Evolutionary conservation across 2,329 filamentous ascomycete genomes (phyloP), one percentile per base, ranked within the genome.

Genomic region (Fusarium sp.): DNA sequence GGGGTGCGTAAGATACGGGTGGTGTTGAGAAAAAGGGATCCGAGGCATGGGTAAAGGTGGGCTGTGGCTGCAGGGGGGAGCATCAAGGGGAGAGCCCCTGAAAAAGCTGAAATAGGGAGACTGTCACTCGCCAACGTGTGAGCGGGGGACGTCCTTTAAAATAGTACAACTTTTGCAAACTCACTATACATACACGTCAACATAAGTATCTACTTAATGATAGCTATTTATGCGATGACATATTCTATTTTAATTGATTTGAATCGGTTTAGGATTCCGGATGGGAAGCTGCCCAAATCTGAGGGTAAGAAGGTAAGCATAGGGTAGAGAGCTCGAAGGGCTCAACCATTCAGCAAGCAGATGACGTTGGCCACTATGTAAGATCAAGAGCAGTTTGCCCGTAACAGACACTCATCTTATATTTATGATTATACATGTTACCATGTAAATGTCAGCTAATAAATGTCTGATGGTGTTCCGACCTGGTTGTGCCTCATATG

Each of bases 11-110:
- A 50, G 31, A 50, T 31, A 56, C 44, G 60, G 56, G 45, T 73
- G 71, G 59, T 72, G 70, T 69, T 73, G 56, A 59, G 58, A 62
- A 73, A 72, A 65, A 71, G 72, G 63, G 68, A 62, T 62, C 65
- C 53, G 67, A 68, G 71, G 60, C 57, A 64, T 49, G 61, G 58
- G 28, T 50, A 21, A 49, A 52, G 28, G 63, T 68, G 66, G 62
- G 51, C 55, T 60, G 26, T 47, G 56, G 45, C 47, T 67, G 50
- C 67, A 69, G 67, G 67, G 66, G 66, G 49, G n/a, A 42, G 24
- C 36, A 34, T 69, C 63, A 51, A 65, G 40, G 66, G 58, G 44
- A 40, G 39, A 55, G 54, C 71, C 71, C 71, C 71, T 73, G 71
- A 68, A 64, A 57, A 39, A 43, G 44, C 52, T 47, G 45, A 60